Evolutionary conservation across 306 rosid genomes (phyloP), one percentile per base, ranked within the genome.

Genomic region (Carpinus viminea): DNA sequence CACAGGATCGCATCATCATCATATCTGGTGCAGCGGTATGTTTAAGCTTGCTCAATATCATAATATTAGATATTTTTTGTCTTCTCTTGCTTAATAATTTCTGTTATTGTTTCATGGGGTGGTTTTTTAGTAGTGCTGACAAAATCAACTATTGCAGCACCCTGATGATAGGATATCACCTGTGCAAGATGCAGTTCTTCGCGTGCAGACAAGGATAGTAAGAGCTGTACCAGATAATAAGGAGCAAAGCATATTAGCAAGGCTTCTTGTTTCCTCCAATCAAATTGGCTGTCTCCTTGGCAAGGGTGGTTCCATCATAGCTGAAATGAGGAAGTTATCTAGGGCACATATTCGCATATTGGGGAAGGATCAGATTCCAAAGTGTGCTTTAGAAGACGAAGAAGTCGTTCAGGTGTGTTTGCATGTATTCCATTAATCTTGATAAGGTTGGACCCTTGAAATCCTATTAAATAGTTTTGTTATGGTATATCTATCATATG

Each of bases 271-370:
- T 83, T 90, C 94, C 81, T 85, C 94, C 66, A 91, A 83, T 79
- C 96, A 95, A 86, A 90, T 91, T 70, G 98, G 98, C 46, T 96
- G 99, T 85, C 96, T 96, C 72, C 93, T 96, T 17, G 99, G 99
- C 74, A 95, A 91, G 83, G 97, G 97, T 73, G 99, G 99, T 76
- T 82, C 94, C 75, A 84, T 96, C 78, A 93, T 96, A 75, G 81
- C 91, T 28, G 99, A 96, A 86, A 96, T 96, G 99, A 90, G 99
- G 86, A 93, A 93, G 89, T 87, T 85, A 73, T 89, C 99, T 48
- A 87, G 92, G 50, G 94, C 99, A 53, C 89, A 93, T 84, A 96
- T 96, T 74, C 98, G 94, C 31, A 86, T 96, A 82, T 70, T 91
- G 83, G 91, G 88, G 78, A 96, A 93, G 86, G 99, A 91, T 77